Evolutionary conservation across 2,329 filamentous ascomycete genomes (phyloP).

Genomic region (Triangularia verruculosa): DNA sequence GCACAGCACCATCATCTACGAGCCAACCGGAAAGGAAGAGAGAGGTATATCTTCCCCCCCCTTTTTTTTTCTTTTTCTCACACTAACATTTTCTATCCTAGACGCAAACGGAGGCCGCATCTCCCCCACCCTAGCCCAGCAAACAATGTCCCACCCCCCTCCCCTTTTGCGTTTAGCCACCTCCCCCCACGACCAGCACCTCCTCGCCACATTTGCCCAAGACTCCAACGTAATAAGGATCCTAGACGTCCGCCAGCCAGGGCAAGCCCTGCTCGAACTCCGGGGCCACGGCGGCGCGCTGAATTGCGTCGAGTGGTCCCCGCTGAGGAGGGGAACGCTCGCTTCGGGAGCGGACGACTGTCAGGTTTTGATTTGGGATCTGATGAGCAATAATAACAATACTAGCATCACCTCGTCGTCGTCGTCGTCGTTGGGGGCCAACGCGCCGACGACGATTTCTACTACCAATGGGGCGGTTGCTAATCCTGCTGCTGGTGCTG

Average conservation of each 20-base stretch:
- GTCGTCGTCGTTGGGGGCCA: too few relatives aligned
- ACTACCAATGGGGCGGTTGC: background rate
- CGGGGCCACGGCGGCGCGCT: constrained; percentile 81
- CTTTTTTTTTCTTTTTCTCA: background rate
- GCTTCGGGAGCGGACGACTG: constrained; percentile 92
- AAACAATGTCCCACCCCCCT: constrained; percentile 73
- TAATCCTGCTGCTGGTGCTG: background rate
- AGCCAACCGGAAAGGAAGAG: constrained; percentile 84
- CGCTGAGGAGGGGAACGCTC: constrained; percentile 77
- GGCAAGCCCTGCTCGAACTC: constrained; percentile 89
- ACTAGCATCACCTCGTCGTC: too few relatives aligned
- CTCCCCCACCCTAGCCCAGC: constrained; percentile 72
- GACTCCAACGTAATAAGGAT: constrained; percentile 92
- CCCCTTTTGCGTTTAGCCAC: constrained; percentile 79
- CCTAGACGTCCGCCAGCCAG: constrained; percentile 91
- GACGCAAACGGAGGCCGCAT: constrained; percentile 60
- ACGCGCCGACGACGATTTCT: constrained; percentile 28
- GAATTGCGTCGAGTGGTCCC: constrained; percentile 96
- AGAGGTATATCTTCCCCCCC: constrained; percentile 50
- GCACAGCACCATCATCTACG: constrained; percentile 98
- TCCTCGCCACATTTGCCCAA: constrained; percentile 94
- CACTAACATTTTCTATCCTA: constrained; percentile 21
- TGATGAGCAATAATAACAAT: constrained; percentile 65
- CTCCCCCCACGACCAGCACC: constrained; percentile 90
- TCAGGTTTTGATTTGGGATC: constrained; percentile 89